A percentile compares a stretch with the other conserved stretches of the same genome.
These are phyloP conservation scores for Tillandsia leiboldiana DNA, from an alignment of 176 grass and related monocot genomes.

Conservation along the genomic window DNA sequence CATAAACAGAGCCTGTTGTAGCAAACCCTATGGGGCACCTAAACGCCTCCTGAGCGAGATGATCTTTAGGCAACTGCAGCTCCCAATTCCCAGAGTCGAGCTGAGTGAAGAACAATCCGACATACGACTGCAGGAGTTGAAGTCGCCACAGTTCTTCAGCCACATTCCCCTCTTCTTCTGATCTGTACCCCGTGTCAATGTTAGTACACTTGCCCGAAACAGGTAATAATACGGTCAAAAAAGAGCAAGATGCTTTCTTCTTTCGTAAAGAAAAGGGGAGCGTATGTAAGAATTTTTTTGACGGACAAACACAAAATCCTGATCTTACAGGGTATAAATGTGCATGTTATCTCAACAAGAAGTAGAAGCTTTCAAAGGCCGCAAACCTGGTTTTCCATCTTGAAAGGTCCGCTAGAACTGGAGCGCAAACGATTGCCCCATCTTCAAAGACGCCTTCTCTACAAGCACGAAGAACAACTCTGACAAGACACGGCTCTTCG, in stretches of 20 bases:
- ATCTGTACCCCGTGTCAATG: conserved; percentile 34
- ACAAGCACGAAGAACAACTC: conserved; percentile 49
- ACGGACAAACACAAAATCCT: no score
- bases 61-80: conserved; percentile 41
- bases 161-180: conserved; percentile 43
- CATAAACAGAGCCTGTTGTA: conserved; percentile 50
- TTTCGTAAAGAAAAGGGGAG: no score
- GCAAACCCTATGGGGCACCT: conserved; percentile 85
- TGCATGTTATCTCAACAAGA: not conserved
- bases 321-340: not conserved
- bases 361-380: not conserved
- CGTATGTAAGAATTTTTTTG: no score
- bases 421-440: conserved; percentile 72
- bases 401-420: conserved; percentile 51
- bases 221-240: not conserved
- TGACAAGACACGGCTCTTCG: conserved; percentile 48
- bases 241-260: not conserved
- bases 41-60: conserved; percentile 15
- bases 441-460: conserved; percentile 87
- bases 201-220: conserved; percentile 9
- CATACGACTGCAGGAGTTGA: conserved; percentile 54
- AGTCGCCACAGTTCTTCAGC: conserved; percentile 53
- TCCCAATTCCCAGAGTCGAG: conserved; percentile 32
- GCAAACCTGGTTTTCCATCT: conserved; percentile 63
- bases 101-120: conserved; percentile 57